Conservation (phyloP, 2,329 filamentous ascomycete species). For the Pseudogymnoascus sp. region DNA sequence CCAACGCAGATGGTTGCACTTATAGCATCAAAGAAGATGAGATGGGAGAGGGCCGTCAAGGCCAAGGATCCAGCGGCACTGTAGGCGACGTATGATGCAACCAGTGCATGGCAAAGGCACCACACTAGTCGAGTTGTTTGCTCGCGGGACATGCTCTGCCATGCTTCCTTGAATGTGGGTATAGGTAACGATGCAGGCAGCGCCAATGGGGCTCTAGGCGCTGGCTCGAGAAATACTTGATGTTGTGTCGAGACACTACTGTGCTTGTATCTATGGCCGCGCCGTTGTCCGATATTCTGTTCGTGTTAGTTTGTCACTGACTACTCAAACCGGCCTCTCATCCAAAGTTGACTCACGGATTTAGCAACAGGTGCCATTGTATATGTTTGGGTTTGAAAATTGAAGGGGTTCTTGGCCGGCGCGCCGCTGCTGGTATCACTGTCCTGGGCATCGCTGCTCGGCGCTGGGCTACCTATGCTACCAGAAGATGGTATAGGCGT, state of each 20-base stretch:
- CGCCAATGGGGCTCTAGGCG: slow-evolving; percentile 74
- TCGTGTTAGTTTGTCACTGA: slow-evolving; percentile 23
- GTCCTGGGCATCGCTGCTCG: slow-evolving; percentile 20
- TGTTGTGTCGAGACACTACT: slow-evolving; percentile 82
- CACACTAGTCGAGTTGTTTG: slow-evolving; percentile 78
- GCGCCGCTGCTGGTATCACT: slow-evolving; percentile 29
- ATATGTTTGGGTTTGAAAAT: slow-evolving; percentile 79
- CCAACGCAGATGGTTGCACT: slow-evolving; percentile 85
- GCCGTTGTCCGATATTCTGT: slow-evolving; percentile 80
- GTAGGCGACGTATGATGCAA: slow-evolving; percentile 80
- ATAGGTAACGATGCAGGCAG: slow-evolving; percentile 88
- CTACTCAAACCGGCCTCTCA: background rate
- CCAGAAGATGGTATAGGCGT: slow-evolving; percentile 24
- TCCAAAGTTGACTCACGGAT: slow-evolving; percentile 48
- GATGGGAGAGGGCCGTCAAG: slow-evolving; percentile 83
- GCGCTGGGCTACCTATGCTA: slow-evolving; percentile 15
- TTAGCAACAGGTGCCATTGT: slow-evolving; percentile 64
- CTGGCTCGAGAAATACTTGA: slow-evolving; percentile 92
- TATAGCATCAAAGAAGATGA: slow-evolving; percentile 91
- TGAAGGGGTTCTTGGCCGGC: slow-evolving; percentile 63
- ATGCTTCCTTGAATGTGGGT: slow-evolving; percentile 80
- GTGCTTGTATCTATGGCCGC: slow-evolving; percentile 97
- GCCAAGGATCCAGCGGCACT: slow-evolving; percentile 78
- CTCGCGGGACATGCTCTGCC: slow-evolving; percentile 80
- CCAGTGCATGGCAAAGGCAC: slow-evolving; percentile 79